Evolutionary conservation across 805 yeast genomes (phyloP).

Genomic region (Lachancea dasiensis): DNA sequence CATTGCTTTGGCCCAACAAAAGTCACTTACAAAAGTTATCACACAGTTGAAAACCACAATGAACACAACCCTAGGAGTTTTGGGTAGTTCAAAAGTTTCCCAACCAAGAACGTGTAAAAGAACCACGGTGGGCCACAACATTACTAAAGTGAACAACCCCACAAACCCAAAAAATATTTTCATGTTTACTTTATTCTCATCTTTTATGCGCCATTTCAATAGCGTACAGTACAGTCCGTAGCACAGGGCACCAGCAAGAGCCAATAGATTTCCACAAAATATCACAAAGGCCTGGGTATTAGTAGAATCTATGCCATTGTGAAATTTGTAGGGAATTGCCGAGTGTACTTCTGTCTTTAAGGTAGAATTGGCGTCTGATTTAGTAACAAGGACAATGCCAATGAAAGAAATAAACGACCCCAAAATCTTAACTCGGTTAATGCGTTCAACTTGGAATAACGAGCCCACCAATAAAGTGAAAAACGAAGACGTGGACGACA

Average conservation of each 20-base stretch:
- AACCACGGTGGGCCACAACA: constrained; percentile 78
- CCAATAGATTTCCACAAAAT: constrained; percentile 70
- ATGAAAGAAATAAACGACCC: constrained; percentile 67
- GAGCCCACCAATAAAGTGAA: constrained; percentile 85
- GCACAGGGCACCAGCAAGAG: constrained; percentile 78
- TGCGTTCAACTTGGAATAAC: constrained; percentile 59
- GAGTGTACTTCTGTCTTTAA: constrained; percentile 9
- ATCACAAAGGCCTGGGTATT: constrained; percentile 29
- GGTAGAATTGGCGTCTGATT: constrained; percentile 44
- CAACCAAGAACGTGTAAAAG: constrained; percentile 55
- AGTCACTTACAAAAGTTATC: constrained; percentile 82
- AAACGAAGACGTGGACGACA: constrained; percentile 88
- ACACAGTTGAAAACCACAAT: constrained; percentile 61
- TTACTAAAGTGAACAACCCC: constrained; percentile 69
- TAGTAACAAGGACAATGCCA: constrained; percentile 78
- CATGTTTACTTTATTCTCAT: constrained; percentile 75
- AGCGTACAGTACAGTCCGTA: constrained; percentile 89
- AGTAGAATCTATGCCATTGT: constrained; percentile 19
- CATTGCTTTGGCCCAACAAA: constrained; percentile 95
- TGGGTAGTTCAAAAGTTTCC: constrained; percentile 72
- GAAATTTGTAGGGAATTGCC: constrained; percentile 10
- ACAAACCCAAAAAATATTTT: constrained; percentile 92
- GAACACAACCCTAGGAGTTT: constrained; percentile 41
- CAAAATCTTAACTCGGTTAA: constrained; percentile 56
- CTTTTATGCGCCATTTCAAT: constrained; percentile 63